Conservation (phyloP, 2,329 filamentous ascomycete genomes). For the Neospermospora avenae region DNA sequence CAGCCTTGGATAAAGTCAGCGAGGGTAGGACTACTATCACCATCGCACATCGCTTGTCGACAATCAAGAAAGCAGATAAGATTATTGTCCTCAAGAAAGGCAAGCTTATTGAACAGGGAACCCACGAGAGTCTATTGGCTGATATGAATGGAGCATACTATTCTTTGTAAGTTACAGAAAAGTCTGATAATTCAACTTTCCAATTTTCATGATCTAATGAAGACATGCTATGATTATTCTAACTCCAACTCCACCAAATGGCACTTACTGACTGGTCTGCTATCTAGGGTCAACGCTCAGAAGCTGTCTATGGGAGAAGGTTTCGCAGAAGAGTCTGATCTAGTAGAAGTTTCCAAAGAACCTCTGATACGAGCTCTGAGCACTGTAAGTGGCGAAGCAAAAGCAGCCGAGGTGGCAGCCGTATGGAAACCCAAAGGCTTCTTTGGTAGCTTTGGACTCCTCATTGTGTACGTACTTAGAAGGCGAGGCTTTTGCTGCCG, state of each 20-base stretch:
- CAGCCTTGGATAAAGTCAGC: conserved; percentile 52
- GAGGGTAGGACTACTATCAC: conserved; percentile 58
- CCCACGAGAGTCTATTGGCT: conserved; percentile 66
- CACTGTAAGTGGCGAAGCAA: conserved; percentile 24
- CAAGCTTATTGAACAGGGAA: conserved; percentile 69
- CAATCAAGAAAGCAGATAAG: conserved; percentile 71
- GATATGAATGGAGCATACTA: conserved; percentile 60
- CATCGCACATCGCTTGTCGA: conserved; percentile 66
- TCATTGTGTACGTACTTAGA: conserved; percentile 47
- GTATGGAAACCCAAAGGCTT: conserved; percentile 41
- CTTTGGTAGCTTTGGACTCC: conserved; percentile 48
- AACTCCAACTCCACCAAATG: too few species aligned
- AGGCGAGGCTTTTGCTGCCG: too few species aligned
- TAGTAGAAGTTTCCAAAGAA: conserved; percentile 24
- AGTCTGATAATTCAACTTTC: too few species aligned
- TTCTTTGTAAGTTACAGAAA: conserved; percentile 41
- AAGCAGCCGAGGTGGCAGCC: conserved; percentile 19
- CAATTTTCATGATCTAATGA: too few species aligned
- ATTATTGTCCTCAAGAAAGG: conserved; percentile 76
- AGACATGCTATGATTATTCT: too few species aligned
- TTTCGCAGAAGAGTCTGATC: conserved; percentile 26
- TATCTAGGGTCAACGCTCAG: conserved; percentile 53
- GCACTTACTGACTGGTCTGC: too few species aligned
- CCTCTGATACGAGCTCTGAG: conserved; percentile 24
- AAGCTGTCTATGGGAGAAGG: conserved; percentile 32